These are phyloP conservation scores for Volvariella surrecta DNA, from an alignment of 1,284 basidiomycete genomes.

Conservation along the genomic window DNA sequence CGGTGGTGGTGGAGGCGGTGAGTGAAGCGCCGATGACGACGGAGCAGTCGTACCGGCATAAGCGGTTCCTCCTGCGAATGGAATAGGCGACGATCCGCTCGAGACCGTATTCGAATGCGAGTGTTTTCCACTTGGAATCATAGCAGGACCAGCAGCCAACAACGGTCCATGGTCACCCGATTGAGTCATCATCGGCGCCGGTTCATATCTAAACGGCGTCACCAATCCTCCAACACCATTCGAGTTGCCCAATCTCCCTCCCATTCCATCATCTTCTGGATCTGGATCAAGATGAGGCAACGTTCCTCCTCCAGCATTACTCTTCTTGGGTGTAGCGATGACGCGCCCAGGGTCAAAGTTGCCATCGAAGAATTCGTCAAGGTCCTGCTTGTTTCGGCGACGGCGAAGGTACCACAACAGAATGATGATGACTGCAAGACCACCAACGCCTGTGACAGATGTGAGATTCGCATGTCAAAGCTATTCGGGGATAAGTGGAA, in stretches of 20 bases:
- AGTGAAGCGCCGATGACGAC: too few species aligned
- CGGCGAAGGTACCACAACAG: background rate
- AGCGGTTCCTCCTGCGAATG: too few species aligned
- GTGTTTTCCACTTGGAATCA: background rate
- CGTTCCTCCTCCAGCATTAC: background rate
- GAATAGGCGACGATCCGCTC: too few species aligned
- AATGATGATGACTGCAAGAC: background rate
- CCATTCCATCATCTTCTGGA: background rate
- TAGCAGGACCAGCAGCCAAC: background rate
- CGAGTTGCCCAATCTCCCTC: background rate
- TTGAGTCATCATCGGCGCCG: background rate
- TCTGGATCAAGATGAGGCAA: background rate
- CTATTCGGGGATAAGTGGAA: conserved; percentile 16
- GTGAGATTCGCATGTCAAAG: background rate
- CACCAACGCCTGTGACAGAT: background rate
- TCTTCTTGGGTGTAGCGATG: background rate
- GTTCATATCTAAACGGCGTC: background rate
- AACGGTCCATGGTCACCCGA: background rate
- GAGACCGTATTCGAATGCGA: too few species aligned
- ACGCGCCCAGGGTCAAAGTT: background rate
- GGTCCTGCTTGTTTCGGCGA: background rate
- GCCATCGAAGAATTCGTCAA: background rate
- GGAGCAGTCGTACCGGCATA: too few species aligned
- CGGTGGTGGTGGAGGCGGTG: background rate
- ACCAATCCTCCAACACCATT: background rate